Conservation (phyloP, 148 eudicot species). For the Heliamphora exappendiculata region DNA sequence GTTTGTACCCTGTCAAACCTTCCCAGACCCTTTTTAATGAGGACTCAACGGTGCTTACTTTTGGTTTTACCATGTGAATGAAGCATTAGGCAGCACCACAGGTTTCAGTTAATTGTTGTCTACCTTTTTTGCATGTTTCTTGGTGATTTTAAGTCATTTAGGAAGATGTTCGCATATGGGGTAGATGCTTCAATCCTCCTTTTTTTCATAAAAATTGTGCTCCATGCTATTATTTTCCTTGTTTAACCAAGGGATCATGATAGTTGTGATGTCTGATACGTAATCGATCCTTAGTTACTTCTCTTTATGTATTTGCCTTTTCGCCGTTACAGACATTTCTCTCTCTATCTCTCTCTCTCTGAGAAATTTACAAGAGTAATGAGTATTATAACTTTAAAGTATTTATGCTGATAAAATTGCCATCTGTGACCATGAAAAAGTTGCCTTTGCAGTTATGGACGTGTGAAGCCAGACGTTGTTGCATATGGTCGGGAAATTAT, state of each 20-base stretch:
- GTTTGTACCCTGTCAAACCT: no score
- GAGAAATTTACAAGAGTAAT: background rate
- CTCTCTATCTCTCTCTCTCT: background rate
- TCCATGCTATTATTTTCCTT: background rate
- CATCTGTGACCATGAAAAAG: conserved; percentile 8
- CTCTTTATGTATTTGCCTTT: no score
- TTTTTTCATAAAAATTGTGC: background rate
- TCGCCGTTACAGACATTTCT: background rate
- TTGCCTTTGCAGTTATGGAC: conserved; percentile 68
- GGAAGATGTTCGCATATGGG: background rate
- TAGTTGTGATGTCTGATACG: no score
- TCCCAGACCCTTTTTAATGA: no score
- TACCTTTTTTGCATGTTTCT: background rate
- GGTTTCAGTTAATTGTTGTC: background rate
- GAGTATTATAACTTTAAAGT: background rate
- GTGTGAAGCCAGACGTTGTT: conserved; percentile 96
- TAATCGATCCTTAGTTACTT: background rate
- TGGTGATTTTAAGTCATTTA: background rate
- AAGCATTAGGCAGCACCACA: background rate
- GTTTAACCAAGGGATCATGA: background rate
- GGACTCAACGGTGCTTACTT: no score
- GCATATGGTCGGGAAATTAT: conserved; percentile 97
- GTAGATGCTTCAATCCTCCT: background rate
- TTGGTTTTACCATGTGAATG: background rate
- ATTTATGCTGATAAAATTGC: conserved; percentile 3